phyloP scores from a whole-genome alignment of 2,329 filamentous ascomycete species.

The Geosmithia flava region DNA sequence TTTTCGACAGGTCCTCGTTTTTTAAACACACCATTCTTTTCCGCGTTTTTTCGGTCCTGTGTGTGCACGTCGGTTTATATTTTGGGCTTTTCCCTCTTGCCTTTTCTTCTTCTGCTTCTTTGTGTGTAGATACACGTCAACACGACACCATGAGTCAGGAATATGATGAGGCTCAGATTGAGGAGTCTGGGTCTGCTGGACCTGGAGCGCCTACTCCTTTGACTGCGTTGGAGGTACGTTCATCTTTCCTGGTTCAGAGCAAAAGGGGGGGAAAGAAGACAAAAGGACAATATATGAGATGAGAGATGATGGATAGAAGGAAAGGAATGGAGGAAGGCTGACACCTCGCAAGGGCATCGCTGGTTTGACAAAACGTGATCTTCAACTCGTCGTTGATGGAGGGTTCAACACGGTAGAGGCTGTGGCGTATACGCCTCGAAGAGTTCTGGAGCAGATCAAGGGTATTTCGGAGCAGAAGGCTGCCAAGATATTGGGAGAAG shows the following conservation, averaged over 20 bases:
- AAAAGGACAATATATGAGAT: not conserved
- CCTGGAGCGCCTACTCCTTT: slow-evolving; percentile 92
- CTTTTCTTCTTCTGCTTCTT: not conserved
- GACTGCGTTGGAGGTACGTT: slow-evolving; percentile 65
- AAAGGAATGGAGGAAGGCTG: no score
- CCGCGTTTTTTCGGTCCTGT: not conserved
- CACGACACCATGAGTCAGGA: slow-evolving; percentile 32
- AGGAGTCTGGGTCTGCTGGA: slow-evolving; percentile 62
- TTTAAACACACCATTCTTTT: not conserved
- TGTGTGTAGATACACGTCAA: not conserved
- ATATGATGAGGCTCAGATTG: slow-evolving; percentile 55
- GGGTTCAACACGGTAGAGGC: slow-evolving; percentile 94
- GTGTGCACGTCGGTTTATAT: no score
- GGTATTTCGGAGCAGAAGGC: slow-evolving; percentile 97
- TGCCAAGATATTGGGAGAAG: slow-evolving; percentile 78
- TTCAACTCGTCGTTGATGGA: slow-evolving; percentile 82
- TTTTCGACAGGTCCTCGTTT: not conserved
- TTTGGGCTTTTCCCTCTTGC: not conserved
- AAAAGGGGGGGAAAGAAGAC: no score
- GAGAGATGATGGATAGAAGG: not conserved
- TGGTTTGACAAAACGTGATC: slow-evolving; percentile 87
- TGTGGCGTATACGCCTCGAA: slow-evolving; percentile 79
- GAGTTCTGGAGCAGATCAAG: slow-evolving; percentile 86
- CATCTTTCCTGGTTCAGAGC: not conserved
- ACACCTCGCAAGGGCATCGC: slow-evolving; percentile 48